Evolutionary conservation across 306 rosid species (phyloP), one percentile per base, ranked within the genome.

Genomic region (Castanea mollissima): DNA sequence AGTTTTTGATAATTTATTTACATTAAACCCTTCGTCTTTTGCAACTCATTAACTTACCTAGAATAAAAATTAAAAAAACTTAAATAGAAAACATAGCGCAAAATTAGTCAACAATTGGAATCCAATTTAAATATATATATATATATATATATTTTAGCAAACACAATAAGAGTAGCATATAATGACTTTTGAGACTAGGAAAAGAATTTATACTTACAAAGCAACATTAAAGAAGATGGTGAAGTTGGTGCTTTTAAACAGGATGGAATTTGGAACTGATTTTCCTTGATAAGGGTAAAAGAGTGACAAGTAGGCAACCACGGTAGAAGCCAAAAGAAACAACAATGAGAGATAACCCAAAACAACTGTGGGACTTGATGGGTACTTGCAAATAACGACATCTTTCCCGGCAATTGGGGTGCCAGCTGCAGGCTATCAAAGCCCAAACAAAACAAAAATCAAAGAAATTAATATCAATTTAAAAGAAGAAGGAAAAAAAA

Each of bases 371-470:
- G 71, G 76, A 59, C 74, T 68, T 2, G 62, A 8, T 18, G 71
- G 71, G 71, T 70, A 78, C 55, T 70, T 58, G 82, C 82, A 78
- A 18, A 78, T 58, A 5, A 78, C 54, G 4, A 31, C 34, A 29
- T 19, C 76, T 27, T 78, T 71, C 2, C 71, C 76, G 15, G 32
- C 16, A 1, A 44, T 46, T 3, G 82, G 76, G 25, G 69, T 71
- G 59, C 82, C 82, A 31, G 29, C 25, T n/a, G 76, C 10, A 44
- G 76, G 82, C 82, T 78, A 11, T 71, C 23, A 46, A 12, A 68
- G 15, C 20, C 49, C 54, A 51, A 2, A 2, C 15, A 2, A 21
- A 23, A 20, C 49, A 11, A 51, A 71, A 4, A 23, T 19, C 25
- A 51, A 71, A 13, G 13, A 5, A 35, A 38, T 3, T 12, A 7